Percentiles rank a stretch among this genome's conserved stretches.
Evolutionary conservation across 2,329 filamentous ascomycete species (phyloP).

Genomic region (Madurella mycetomatis): DNA sequence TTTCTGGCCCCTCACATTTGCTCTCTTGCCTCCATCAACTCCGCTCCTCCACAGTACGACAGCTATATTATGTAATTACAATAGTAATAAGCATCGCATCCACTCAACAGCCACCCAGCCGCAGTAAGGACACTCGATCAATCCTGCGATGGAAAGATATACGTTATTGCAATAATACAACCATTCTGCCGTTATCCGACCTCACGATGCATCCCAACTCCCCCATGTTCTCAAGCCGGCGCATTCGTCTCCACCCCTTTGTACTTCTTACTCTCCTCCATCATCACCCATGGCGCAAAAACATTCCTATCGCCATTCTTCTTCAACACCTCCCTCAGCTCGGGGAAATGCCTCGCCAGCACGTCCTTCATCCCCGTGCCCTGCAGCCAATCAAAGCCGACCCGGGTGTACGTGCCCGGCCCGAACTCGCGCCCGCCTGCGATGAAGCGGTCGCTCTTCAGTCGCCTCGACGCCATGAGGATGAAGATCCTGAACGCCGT

Average conservation of each 20-base stretch:
- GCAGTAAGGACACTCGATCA: no score
- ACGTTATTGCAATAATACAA: no score
- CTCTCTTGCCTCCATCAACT: no score
- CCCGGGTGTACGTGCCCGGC: conserved; percentile 36
- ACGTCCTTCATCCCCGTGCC: conserved; percentile 40
- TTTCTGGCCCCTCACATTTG: no score
- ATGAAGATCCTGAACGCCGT: conserved; percentile 45
- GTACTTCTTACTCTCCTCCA: conserved; percentile 9
- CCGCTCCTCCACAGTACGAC: no score
- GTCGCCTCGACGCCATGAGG: conserved; percentile 38
- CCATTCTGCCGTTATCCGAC: no score
- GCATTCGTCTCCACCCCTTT: background rate
- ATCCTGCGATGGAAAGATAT: no score
- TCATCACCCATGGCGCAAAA: conserved; percentile 32
- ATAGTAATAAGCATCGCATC: no score
- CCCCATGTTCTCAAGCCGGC: background rate
- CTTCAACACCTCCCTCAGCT: conserved; percentile 31
- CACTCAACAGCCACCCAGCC: no score
- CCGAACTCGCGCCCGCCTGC: conserved; percentile 35
- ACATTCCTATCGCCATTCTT: conserved; percentile 28
- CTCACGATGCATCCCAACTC: background rate
- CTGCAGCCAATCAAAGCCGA: conserved; percentile 42
- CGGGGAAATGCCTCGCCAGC: conserved; percentile 40
- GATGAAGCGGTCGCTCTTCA: conserved; percentile 44
- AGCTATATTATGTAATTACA: no score